Percentiles rank a stretch among this genome's conserved stretches.
phyloP scores from a whole-genome alignment of 179 eudicot genomes.

The Silene vulgaris region DNA sequence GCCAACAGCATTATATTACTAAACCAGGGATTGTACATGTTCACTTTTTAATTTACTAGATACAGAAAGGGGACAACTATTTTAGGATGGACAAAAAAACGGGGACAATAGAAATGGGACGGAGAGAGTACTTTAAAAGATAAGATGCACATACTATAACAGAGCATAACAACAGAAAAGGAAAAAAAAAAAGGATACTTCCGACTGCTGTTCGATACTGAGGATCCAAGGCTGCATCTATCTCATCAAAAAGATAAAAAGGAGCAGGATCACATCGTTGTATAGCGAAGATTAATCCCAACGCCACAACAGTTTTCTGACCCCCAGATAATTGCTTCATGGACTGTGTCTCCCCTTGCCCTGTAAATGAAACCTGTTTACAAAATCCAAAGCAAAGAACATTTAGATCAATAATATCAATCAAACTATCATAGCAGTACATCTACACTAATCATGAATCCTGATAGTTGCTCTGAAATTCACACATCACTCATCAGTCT shows the following conservation, averaged over 20 bases:
- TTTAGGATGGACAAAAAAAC: too few species aligned
- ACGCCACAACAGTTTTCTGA: constrained; percentile 95
- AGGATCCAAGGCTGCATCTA: constrained; percentile 98
- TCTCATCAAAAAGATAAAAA: constrained; percentile 95
- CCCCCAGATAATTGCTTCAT: constrained; percentile 99
- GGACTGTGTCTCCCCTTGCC: constrained; percentile 96
- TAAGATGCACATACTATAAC: neutral
- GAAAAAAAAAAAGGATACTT: constrained; percentile 58
- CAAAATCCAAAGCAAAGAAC: neutral
- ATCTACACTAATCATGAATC: neutral
- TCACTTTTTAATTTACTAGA: too few species aligned
- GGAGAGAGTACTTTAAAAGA: too few species aligned
- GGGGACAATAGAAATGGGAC: too few species aligned
- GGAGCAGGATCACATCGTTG: constrained; percentile 99
- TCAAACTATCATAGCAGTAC: neutral
- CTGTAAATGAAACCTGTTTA: constrained; percentile 86
- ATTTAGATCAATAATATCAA: neutral
- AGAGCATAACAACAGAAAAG: neutral
- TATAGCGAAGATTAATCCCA: constrained; percentile 85
- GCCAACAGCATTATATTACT: too few species aligned
- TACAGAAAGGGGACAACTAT: too few species aligned
- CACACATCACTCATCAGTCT: neutral
- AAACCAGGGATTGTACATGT: too few species aligned
- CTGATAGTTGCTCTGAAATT: neutral
- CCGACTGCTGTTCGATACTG: constrained; percentile 99